Percentiles rank a stretch among this genome's conserved stretches.
phyloP scores from a whole-genome alignment of 139 green algal genomes.

The Nannochloris sp. region DNA sequence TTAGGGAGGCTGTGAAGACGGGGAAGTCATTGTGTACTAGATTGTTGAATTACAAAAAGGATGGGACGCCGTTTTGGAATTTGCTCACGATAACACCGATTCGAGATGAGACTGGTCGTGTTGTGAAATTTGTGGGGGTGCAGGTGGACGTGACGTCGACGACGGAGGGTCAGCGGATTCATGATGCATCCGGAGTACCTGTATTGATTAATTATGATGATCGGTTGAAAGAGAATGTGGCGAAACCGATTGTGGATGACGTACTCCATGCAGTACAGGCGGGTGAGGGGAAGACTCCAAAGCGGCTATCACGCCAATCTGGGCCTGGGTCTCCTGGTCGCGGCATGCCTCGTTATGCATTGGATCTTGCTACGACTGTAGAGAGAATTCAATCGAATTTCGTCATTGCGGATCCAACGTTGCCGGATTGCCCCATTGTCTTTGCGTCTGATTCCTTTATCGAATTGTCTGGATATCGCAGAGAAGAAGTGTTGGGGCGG shows the following conservation, averaged over 20 bases:
- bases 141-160: slow-evolving; percentile 92
- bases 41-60: slow-evolving; percentile 86
- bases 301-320: slow-evolving; percentile 18
- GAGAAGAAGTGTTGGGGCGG: slow-evolving; percentile 88
- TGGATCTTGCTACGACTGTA: slow-evolving; percentile 95
- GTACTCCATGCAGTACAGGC: slow-evolving; percentile 61
- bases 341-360: slow-evolving; percentile 64
- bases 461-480: slow-evolving; percentile 83
- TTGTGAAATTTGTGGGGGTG: slow-evolving; percentile 87
- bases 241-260: slow-evolving; percentile 70
- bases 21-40: slow-evolving; percentile 56
- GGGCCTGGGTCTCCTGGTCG: not conserved
- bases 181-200: slow-evolving; percentile 35
- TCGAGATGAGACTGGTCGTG: slow-evolving; percentile 66
- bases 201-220: slow-evolving; percentile 84
- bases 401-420: slow-evolving; percentile 86
- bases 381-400: slow-evolving; percentile 97
- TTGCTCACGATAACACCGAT: slow-evolving; percentile 92
- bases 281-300: slow-evolving; percentile 18
- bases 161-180: slow-evolving; percentile 74
- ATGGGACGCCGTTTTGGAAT: slow-evolving; percentile 95
- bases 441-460: slow-evolving; percentile 89
- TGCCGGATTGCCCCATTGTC: slow-evolving; percentile 97
- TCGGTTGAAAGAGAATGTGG: slow-evolving; percentile 64
- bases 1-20: slow-evolving; percentile 63